Base-by-base conservation (phyloP, 257 asterid genomes). In the Plantago major region DNA sequence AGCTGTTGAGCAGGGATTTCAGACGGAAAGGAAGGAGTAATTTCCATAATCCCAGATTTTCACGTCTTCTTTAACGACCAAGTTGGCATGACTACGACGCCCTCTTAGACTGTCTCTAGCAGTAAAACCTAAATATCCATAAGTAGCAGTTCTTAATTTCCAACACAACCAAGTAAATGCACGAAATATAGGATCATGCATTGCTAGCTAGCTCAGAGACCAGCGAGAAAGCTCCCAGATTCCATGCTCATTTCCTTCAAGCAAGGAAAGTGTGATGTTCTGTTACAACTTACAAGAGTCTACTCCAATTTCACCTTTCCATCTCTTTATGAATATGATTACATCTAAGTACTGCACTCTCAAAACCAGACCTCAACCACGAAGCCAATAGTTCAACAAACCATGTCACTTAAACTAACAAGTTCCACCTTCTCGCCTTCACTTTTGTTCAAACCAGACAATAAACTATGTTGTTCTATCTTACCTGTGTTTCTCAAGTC, bases 201-300 rank as follows among this genome's bases (percentile, higher is more conserved):
- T 19, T 42, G 43, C 57, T 26, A 5, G 15, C 40, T 15, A 9
- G 5, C 15, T 15, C 46, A 55, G 3, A 15, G 3, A 15, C 6
- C 40, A 33, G 8, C 6, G 7, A 33, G 6, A 33, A 4, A 7
- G 0, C 40, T 33, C 8, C 3, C 40, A 33, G 6, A 55, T 22
- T 37, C 17, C 43, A 55, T 9, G 6, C 7, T 30, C 8, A 12
- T 11, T 16, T 37, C 17, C 26, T 42, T 71, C 28, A 48, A 26
- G 67, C 71, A 62, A 67, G 59, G 26, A 33, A 67, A 49, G 56
- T 55, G 62, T 67, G 66, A 3, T 22, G 58, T 62, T 58, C 57
- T n/a, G 69, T 72, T 67, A 18, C 50, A 70, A 16, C n/a, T 19
- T 54, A 54, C 26, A 22, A 22, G 26, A 2, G 26, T 22, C 26